Evolutionary conservation across 495 filamentous ascomycete genomes (phyloP).

Genomic region (Trichoderma orchidacearum): DNA sequence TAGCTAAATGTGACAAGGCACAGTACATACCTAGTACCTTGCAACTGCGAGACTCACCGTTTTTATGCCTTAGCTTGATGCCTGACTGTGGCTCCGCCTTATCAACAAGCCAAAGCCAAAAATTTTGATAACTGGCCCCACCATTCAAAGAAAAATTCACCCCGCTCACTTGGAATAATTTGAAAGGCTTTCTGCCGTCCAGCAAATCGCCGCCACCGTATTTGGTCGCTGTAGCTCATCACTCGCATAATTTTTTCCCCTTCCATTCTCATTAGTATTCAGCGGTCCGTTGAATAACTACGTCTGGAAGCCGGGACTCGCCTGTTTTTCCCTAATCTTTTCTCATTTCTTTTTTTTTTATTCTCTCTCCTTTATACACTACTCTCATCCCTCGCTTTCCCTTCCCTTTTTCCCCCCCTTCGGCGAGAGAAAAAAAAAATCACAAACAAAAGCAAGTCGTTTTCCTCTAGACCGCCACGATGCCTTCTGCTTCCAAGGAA

Average conservation of each 20-base stretch:
- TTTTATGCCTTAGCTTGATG: slow-evolving; percentile 2
- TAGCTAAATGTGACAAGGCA: no score
- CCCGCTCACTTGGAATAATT: neutral
- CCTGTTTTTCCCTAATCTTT: slow-evolving; percentile 5
- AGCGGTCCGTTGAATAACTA: neutral
- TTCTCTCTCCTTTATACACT: slow-evolving; percentile 3
- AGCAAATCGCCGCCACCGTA: neutral
- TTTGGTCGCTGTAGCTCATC: neutral
- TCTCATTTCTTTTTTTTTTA: neutral
- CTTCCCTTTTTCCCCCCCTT: neutral
- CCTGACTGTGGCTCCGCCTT: slow-evolving; percentile 1
- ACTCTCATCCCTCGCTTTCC: neutral
- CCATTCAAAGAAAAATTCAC: slow-evolving; percentile 3
- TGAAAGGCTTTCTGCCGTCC: neutral
- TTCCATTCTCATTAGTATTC: neutral
- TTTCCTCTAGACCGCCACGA: slow-evolving; percentile 23
- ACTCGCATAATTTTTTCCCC: neutral
- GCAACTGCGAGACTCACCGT: neutral
- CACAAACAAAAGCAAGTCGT: neutral
- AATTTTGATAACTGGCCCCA: slow-evolving; percentile 2
- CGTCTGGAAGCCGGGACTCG: neutral
- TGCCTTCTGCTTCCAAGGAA: slow-evolving; percentile 95
- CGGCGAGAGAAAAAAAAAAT: neutral
- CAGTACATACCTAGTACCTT: neutral
- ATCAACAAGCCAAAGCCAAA: neutral